Conservation (phyloP, 2,329 filamentous ascomycete genomes). For the Elsinoe australis region DNA sequence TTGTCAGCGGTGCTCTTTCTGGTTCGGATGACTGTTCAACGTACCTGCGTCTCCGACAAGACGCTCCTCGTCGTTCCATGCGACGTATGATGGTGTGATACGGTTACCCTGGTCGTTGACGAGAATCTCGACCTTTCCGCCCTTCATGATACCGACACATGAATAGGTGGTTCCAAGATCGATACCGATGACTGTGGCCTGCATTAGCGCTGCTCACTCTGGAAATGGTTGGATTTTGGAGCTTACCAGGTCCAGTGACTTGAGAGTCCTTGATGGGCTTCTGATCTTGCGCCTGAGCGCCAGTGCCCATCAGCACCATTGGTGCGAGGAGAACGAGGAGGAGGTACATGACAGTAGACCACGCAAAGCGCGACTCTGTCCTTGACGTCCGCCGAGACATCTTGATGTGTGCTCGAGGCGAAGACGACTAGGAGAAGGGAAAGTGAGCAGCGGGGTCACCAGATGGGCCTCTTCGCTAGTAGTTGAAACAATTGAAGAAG, state of each 20-base stretch:
- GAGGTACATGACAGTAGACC: constrained; percentile 85
- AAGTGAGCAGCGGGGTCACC: constrained; percentile 10
- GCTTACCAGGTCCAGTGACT: constrained; percentile 55
- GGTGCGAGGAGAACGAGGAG: constrained; percentile 78
- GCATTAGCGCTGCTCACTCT: constrained; percentile 17
- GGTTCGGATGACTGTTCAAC: neutral
- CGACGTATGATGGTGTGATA: constrained; percentile 63
- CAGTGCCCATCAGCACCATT: constrained; percentile 67
- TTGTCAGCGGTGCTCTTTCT: constrained; percentile 4
- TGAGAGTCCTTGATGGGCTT: constrained; percentile 59
- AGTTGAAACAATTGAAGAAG: constrained; percentile 10
- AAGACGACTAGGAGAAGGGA: neutral
- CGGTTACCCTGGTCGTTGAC: constrained; percentile 96
- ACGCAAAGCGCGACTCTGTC: constrained; percentile 37
- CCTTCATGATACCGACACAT: constrained; percentile 93
- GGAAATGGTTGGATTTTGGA: neutral
- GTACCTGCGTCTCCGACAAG: constrained; percentile 82
- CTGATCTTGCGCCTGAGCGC: constrained; percentile 60
- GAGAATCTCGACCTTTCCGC: constrained; percentile 90
- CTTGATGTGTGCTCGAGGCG: constrained; percentile 10
- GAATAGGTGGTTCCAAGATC: constrained; percentile 83
- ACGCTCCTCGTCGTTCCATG: constrained; percentile 85
- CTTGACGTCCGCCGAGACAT: constrained; percentile 21
- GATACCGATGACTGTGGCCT: constrained; percentile 70
- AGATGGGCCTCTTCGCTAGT: neutral